These are phyloP conservation scores for Pyrenophora tritici-repentis DNA, from an alignment of 2,329 filamentous ascomycete genomes.

Conservation along the genomic window DNA sequence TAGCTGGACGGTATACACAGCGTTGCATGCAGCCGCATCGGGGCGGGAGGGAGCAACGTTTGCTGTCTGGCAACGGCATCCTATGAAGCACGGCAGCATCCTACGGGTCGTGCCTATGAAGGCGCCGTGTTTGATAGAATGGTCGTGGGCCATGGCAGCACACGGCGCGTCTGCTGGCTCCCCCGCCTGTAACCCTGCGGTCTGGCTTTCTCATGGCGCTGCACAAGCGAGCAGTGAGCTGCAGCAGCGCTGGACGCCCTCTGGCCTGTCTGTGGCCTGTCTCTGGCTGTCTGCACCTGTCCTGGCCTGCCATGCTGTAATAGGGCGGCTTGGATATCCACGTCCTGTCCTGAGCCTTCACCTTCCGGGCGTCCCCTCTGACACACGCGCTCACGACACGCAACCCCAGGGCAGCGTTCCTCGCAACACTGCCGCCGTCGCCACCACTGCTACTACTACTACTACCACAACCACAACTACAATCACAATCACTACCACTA, in stretches of 20 bases:
- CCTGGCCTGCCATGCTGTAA: constrained; percentile 23
- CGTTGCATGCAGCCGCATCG: neutral
- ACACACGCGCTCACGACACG: neutral
- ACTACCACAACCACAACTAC: neutral
- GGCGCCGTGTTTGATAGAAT: constrained; percentile 21
- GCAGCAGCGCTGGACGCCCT: constrained; percentile 8
- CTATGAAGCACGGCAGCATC: neutral
- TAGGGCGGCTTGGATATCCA: constrained; percentile 17
- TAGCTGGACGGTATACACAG: too few species aligned
- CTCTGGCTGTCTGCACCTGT: constrained; percentile 17
- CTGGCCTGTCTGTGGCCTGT: neutral
- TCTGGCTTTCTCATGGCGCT: constrained; percentile 21
- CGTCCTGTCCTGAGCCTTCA: too few species aligned
- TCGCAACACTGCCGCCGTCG: neutral
- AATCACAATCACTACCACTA: neutral
- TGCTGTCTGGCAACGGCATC: constrained; percentile 27
- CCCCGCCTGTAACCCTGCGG: constrained; percentile 23
- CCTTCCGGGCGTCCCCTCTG: neutral
- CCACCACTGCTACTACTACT: neutral
- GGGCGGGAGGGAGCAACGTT: constrained; percentile 24
- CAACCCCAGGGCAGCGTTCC: too few species aligned
- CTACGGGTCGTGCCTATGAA: constrained; percentile 3
- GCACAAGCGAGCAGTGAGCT: constrained; percentile 33
- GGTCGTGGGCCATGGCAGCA: constrained; percentile 19
- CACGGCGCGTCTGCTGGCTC: constrained; percentile 29